Conservation (phyloP, 495 filamentous ascomycete genomes). For the Penicillium antarcticum region DNA sequence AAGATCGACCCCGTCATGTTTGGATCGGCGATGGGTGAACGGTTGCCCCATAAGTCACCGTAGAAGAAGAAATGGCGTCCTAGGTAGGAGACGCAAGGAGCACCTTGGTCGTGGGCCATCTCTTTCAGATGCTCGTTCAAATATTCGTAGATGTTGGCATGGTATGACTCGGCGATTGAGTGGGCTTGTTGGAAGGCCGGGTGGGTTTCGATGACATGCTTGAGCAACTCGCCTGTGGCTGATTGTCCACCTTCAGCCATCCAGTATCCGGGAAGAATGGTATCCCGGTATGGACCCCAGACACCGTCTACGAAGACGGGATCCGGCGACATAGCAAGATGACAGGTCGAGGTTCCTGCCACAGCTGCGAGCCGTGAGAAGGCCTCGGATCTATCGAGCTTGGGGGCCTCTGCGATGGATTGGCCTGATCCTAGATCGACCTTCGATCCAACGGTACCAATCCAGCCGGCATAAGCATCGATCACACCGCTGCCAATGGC, state of each 20-base stretch:
- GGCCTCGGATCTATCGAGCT: constrained; percentile 84
- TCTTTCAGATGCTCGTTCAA: constrained; percentile 84
- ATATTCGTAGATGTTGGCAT: constrained; percentile 88
- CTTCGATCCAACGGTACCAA: constrained; percentile 96
- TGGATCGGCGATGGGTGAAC: constrained; percentile 87
- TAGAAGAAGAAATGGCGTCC: constrained; percentile 97
- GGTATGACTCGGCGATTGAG: constrained; percentile 71
- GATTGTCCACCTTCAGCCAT: constrained; percentile 96
- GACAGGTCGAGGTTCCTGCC: constrained; percentile 94
- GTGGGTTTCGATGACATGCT: constrained; percentile 91
- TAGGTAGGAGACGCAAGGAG: constrained; percentile 77
- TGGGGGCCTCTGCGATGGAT: constrained; percentile 54
- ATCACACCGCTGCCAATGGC: constrained; percentile 95
- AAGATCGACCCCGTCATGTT: constrained; percentile 87
- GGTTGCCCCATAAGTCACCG: constrained; percentile 96
- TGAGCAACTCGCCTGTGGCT: constrained; percentile 89
- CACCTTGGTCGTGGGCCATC: constrained; percentile 60
- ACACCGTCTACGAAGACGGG: constrained; percentile 91
- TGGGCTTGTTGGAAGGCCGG: constrained; percentile 76
- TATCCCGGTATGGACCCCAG: constrained; percentile 95
- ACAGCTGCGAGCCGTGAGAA: constrained; percentile 93
- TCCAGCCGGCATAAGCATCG: constrained; percentile 97
- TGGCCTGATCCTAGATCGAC: constrained; percentile 64
- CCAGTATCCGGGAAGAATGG: constrained; percentile 87
- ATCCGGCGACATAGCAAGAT: constrained; percentile 89